phyloP scores from a whole-genome alignment of 2,329 filamentous ascomycete species.

The Colletotrichum sp. region DNA sequence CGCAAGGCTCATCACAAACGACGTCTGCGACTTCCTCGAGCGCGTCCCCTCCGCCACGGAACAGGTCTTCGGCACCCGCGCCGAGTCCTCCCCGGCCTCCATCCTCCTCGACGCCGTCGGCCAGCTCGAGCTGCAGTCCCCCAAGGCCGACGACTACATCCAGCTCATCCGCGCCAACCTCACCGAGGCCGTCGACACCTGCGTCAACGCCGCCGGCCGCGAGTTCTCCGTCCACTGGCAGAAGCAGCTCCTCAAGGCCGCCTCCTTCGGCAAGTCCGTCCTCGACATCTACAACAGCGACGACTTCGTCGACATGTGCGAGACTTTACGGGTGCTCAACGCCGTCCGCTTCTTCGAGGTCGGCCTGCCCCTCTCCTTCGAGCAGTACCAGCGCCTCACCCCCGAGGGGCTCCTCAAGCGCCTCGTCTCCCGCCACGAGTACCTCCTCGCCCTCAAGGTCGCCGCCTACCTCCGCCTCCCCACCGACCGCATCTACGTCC shows the following conservation, averaged over 20 bases:
- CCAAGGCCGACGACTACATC: constrained; percentile 97
- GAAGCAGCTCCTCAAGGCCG: constrained; percentile 93
- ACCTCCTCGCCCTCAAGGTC: constrained; percentile 86
- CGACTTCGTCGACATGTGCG: constrained; percentile 98
- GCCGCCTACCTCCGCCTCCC: constrained; percentile 87
- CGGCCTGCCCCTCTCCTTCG: constrained; percentile 88
- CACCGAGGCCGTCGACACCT: constrained; percentile 91
- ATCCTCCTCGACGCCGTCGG: constrained; percentile 93
- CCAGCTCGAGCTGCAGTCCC: constrained; percentile 89
- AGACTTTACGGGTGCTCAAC: constrained; percentile 90
- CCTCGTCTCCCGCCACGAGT: constrained; percentile 87
- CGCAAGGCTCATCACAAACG: constrained; percentile 87
- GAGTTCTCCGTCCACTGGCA: constrained; percentile 94
- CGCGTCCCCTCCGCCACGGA: constrained; percentile 87
- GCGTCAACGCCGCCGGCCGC: constrained; percentile 90
- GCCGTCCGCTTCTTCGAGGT: constrained; percentile 91
- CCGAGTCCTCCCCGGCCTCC: constrained; percentile 86
- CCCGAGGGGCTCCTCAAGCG: constrained; percentile 87
- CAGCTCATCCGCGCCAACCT: constrained; percentile 88
- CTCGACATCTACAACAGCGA: constrained; percentile 97
- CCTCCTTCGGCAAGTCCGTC: constrained; percentile 96
- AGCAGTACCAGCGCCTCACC: constrained; percentile 90
- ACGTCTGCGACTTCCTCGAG: constrained; percentile 97
- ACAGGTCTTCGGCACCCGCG: constrained; percentile 87
- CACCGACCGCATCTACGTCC: constrained; percentile 89